These are phyloP conservation scores for Macroventuria anomochaeta DNA, from an alignment of 2,329 filamentous ascomycete species.

Conservation along the genomic window DNA sequence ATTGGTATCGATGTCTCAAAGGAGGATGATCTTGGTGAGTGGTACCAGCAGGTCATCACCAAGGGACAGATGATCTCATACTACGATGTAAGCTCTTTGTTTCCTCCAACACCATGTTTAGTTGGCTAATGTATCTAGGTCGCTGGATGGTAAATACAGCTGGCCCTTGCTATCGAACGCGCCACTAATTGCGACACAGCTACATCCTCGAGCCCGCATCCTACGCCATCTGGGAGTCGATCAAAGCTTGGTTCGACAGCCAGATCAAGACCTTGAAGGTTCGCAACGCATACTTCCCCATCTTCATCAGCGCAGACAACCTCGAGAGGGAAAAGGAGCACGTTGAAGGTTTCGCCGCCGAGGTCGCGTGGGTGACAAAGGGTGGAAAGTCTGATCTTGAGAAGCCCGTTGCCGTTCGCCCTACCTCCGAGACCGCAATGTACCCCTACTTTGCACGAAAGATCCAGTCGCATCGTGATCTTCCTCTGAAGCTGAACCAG, in stretches of 20 bases:
- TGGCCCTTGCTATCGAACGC: not conserved
- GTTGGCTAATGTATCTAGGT: conserved; percentile 12
- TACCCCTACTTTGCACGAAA: conserved; percentile 96
- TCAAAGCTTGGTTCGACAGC: conserved; percentile 63
- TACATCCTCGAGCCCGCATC: conserved; percentile 79
- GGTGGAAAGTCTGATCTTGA: conserved; percentile 93
- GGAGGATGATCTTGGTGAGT: conserved; percentile 84
- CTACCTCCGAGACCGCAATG: conserved; percentile 81
- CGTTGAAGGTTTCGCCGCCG: conserved; percentile 94
- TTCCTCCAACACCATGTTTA: not conserved
- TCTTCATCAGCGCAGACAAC: conserved; percentile 84
- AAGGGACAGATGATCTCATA: conserved; percentile 99
- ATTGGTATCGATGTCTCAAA: conserved; percentile 91
- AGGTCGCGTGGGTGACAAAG: conserved; percentile 88
- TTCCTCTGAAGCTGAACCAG: conserved; percentile 93
- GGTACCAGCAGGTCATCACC: conserved; percentile 97
- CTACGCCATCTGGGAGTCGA: conserved; percentile 72
- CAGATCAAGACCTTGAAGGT: conserved; percentile 91
- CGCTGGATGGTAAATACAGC: conserved; percentile 32
- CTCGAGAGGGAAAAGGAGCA: conserved; percentile 89
- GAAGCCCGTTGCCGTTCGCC: conserved; percentile 73
- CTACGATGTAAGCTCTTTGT: conserved; percentile 70
- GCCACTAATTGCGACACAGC: conserved; percentile 28
- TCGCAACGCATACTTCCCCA: conserved; percentile 94
- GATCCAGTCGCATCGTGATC: conserved; percentile 94